Percentiles rank a stretch among this genome's conserved stretches.
phyloP scores from a whole-genome alignment of 2,329 filamentous ascomycete genomes.

The Ophiognomonia clavigignenti-juglandacearum region DNA sequence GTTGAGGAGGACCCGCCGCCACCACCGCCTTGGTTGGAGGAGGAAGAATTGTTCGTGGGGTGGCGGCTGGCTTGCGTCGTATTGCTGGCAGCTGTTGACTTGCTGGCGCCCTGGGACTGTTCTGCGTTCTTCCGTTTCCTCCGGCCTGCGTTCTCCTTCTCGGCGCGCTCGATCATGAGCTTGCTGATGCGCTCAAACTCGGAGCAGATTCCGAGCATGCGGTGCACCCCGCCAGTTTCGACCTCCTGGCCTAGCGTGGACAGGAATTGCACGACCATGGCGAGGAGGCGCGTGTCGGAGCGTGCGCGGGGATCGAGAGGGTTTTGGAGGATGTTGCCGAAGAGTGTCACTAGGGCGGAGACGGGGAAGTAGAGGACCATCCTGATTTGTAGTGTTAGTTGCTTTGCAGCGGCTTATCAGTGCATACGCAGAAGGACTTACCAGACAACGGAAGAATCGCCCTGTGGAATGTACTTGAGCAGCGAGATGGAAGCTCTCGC shows the following conservation, averaged over 20 bases:
- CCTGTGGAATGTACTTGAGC: constrained; percentile 93
- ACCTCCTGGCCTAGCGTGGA: constrained; percentile 86
- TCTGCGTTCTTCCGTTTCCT: constrained; percentile 72
- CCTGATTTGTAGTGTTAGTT: constrained; percentile 36
- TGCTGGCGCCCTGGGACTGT: no score
- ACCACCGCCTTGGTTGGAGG: no score
- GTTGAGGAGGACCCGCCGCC: neutral
- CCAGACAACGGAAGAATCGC: constrained; percentile 94
- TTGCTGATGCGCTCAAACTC: constrained; percentile 95
- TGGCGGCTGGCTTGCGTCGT: neutral
- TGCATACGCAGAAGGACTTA: constrained; percentile 40
- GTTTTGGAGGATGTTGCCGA: constrained; percentile 95
- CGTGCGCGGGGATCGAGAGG: constrained; percentile 83
- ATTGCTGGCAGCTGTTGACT: constrained; percentile 9
- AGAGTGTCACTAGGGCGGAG: constrained; percentile 87
- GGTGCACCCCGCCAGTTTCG: constrained; percentile 82
- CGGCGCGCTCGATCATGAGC: constrained; percentile 84
- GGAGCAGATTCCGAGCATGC: constrained; percentile 90
- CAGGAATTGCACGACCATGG: constrained; percentile 85
- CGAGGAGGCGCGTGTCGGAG: constrained; percentile 88
- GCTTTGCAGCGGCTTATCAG: neutral
- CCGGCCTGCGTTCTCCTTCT: constrained; percentile 74
- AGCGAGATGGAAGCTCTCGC: constrained; percentile 89
- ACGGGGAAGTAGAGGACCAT: constrained; percentile 96
- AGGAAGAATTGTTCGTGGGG: no score